phyloP scores from a whole-genome alignment of 352 stramenopile genomes.

The Phytophthora pisi region DNA sequence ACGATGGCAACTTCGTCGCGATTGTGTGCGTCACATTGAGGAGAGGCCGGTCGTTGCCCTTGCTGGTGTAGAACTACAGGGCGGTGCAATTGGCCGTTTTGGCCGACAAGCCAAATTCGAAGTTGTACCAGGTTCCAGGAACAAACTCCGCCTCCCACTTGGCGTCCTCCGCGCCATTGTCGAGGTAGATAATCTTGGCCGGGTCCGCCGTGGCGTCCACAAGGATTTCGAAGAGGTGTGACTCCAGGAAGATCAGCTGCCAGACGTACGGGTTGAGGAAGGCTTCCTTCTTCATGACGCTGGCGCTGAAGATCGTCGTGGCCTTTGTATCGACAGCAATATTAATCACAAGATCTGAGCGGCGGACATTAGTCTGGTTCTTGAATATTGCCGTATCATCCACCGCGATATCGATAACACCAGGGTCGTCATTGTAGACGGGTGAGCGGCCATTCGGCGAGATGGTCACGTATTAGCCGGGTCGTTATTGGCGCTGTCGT shows the following conservation, averaged over 20 bases:
- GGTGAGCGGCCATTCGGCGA: slow-evolving; percentile 39
- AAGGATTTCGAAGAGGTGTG: slow-evolving; percentile 59
- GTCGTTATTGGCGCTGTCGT: slow-evolving; percentile 37
- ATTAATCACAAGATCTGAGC: slow-evolving; percentile 65
- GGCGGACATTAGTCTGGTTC: slow-evolving; percentile 50
- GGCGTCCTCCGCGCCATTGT: slow-evolving; percentile 40
- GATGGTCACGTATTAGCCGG: slow-evolving; percentile 51
- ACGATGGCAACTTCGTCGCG: slow-evolving; percentile 24
- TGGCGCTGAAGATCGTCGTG: slow-evolving; percentile 63
- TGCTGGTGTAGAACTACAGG: slow-evolving; percentile 58
- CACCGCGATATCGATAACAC: slow-evolving; percentile 15
- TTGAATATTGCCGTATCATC: slow-evolving; percentile 22
- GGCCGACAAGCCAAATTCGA: too few species aligned
- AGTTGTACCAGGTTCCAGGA: slow-evolving; percentile 67
- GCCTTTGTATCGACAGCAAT: slow-evolving; percentile 35
- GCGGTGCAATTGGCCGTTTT: too few species aligned
- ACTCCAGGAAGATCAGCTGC: slow-evolving; percentile 52
- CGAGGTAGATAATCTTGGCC: slow-evolving; percentile 59
- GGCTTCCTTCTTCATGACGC: slow-evolving; percentile 50
- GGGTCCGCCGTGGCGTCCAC: slow-evolving; percentile 47
- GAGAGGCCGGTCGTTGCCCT: slow-evolving; percentile 33
- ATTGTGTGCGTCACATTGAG: too few species aligned
- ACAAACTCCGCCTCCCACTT: slow-evolving; percentile 58
- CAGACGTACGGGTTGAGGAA: slow-evolving; percentile 50
- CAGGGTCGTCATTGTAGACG: slow-evolving; percentile 49